phyloP scores from a whole-genome alignment of 1,284 basidiomycete genomes.

The Abortiporus biennis region DNA sequence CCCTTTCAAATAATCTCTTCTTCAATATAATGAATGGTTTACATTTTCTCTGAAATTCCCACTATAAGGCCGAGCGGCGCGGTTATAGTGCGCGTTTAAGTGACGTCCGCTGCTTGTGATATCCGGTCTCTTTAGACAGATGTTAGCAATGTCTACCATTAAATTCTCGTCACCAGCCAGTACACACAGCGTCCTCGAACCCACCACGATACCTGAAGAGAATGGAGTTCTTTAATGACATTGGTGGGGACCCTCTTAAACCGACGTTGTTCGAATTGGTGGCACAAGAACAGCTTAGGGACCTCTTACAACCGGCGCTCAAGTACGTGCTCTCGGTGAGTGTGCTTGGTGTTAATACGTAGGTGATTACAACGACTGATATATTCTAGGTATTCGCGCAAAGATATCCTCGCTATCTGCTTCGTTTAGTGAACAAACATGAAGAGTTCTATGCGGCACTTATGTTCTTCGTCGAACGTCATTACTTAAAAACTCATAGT shows the following conservation, averaged over 20 bases:
- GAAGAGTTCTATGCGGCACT: conserved; percentile 92
- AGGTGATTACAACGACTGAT: conserved; percentile 6
- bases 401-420: conserved; percentile 87
- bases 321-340: conserved; percentile 91
- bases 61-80: too few relatives aligned
- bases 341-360: neutral
- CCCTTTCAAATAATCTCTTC: too few relatives aligned
- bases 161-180: neutral
- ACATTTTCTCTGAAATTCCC: too few relatives aligned
- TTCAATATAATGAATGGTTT: too few relatives aligned
- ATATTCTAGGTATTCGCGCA: conserved; percentile 86
- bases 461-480: conserved; percentile 86
- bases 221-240: conserved; percentile 82
- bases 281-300: conserved; percentile 91
- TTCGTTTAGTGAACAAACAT: conserved; percentile 89
- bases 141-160: neutral
- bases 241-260: conserved; percentile 65
- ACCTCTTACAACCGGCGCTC: conserved; percentile 90
- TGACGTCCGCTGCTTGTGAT: neutral
- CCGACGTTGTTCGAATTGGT: conserved; percentile 95
- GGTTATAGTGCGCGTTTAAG: neutral
- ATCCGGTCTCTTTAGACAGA: neutral
- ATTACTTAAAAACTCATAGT: conserved; percentile 87
- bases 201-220: neutral
- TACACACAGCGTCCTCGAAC: neutral